Percentiles rank a stretch among this genome's conserved stretches.
Evolutionary conservation across 1,284 basidiomycete species (phyloP).

Genomic region (Moniliophthora roreri): DNA sequence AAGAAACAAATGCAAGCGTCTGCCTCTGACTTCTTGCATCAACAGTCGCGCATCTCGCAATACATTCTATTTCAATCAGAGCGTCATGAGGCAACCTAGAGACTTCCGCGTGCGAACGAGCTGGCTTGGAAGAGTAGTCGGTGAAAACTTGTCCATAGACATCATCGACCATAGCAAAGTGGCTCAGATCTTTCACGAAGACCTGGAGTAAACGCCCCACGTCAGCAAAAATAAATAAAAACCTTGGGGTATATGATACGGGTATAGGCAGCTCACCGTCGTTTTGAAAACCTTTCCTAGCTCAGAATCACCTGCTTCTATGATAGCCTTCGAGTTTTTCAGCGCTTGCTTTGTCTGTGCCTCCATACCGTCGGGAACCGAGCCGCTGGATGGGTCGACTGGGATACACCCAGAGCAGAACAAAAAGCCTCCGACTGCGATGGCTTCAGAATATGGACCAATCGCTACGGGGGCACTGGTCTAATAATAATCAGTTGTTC

Average conservation of each 20-base stretch:
- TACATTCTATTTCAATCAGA: conserved; percentile 90
- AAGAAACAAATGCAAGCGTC: not conserved
- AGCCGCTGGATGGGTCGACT: conserved; percentile 73
- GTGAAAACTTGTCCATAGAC: conserved; percentile 81
- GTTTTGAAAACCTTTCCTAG: conserved; percentile 83
- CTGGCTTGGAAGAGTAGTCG: conserved; percentile 91
- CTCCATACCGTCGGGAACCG: conserved; percentile 81
- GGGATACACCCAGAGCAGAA: conserved; percentile 93
- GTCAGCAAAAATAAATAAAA: not conserved
- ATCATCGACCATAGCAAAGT: conserved; percentile 84
- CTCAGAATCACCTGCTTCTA: conserved; percentile 81
- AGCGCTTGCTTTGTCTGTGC: conserved; percentile 86
- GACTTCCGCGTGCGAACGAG: conserved; percentile 87
- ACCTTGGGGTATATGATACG: not conserved
- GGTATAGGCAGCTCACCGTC: conserved; percentile 71
- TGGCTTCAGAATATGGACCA: conserved; percentile 90
- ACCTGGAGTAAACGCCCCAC: conserved; percentile 56
- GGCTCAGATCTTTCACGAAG: conserved; percentile 91
- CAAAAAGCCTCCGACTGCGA: conserved; percentile 83
- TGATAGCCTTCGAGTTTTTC: conserved; percentile 82
- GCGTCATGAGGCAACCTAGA: conserved; percentile 49
- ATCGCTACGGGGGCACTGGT: conserved; percentile 85
- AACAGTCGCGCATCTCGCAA: conserved; percentile 56
- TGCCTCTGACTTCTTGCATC: not conserved
- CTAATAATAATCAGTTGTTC: conserved; percentile 35